Evolutionary conservation across 805 yeast genomes (phyloP).

Genomic region (Sugiyamaella boreocaroliniensis): DNA sequence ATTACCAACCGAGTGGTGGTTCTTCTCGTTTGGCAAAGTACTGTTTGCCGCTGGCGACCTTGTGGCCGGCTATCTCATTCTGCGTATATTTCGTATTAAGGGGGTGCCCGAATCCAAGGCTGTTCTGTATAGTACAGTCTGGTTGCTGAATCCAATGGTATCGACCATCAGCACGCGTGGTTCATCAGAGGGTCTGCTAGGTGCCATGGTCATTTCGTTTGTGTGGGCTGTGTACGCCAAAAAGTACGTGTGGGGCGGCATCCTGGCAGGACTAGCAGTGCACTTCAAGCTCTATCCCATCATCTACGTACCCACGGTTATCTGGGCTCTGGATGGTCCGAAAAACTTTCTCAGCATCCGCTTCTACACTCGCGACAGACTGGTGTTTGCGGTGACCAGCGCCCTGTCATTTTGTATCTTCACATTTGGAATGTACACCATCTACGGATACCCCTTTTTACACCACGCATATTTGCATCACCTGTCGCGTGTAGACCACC

Average conservation of each 20-base stretch:
- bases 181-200: constrained; percentile 81
- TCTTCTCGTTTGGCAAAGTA: constrained; percentile 67
- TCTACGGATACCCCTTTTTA: constrained; percentile 71
- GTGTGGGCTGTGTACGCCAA: constrained; percentile 39
- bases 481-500: constrained; percentile 75
- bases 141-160: constrained; percentile 95
- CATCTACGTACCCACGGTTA: constrained; percentile 71
- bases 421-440: constrained; percentile 53
- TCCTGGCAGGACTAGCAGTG: constrained; percentile 66
- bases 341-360: constrained; percentile 11
- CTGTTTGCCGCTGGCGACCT: constrained; percentile 74
- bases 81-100: constrained; percentile 34
- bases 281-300: constrained; percentile 92
- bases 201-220: constrained; percentile 62
- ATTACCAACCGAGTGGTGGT: constrained; percentile 50
- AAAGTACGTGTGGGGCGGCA: constrained; percentile 35
- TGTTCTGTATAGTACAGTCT: constrained; percentile 45
- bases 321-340: constrained; percentile 38
- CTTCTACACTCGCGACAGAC: constrained; percentile 38
- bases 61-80: constrained; percentile 63
- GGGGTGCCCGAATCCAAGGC: constrained; percentile 27
- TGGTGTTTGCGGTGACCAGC: constrained; percentile 39
- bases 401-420: constrained; percentile 40
- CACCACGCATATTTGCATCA: constrained; percentile 80
- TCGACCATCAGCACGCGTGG: constrained; percentile 90